These are phyloP conservation scores for Blastobotrys mokoenaii DNA, from an alignment of 805 yeast species.

Conservation along the genomic window DNA sequence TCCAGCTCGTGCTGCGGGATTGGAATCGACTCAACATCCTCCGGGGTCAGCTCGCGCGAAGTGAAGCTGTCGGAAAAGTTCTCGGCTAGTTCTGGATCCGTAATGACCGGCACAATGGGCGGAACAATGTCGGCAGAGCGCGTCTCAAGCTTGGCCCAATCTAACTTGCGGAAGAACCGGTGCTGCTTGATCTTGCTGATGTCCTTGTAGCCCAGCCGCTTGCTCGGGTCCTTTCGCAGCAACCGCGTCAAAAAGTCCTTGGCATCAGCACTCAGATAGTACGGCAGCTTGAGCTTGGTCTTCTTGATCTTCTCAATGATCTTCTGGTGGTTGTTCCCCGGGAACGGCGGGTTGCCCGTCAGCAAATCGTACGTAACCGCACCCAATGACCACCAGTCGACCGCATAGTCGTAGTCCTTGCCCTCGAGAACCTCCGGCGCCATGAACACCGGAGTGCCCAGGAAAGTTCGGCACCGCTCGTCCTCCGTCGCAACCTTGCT, in stretches of 20 bases:
- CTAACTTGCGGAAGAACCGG: conserved; percentile 65
- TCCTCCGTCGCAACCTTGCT: conserved; percentile 37
- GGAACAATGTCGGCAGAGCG: conserved; percentile 47
- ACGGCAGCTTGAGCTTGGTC: conserved; percentile 58
- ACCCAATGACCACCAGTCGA: conserved; percentile 92
- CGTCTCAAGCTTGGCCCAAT: conserved; percentile 53
- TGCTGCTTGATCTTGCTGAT: conserved; percentile 51
- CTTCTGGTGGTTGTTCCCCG: conserved; percentile 69
- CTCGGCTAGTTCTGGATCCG: conserved; percentile 76
- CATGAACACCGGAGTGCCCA: conserved; percentile 79
- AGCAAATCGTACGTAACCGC: conserved; percentile 72
- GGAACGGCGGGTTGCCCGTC: conserved; percentile 82
- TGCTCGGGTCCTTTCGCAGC: conserved; percentile 58
- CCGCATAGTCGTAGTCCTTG: conserved; percentile 63
- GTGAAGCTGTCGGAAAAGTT: conserved; percentile 80
- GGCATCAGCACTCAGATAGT: conserved; percentile 69
- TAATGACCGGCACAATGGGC: conserved; percentile 75
- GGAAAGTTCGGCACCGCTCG: conserved; percentile 45
- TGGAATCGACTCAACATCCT: conserved; percentile 10
- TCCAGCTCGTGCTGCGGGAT: conserved; percentile 8
- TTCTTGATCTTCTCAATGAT: conserved; percentile 68
- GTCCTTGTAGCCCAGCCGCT: conserved; percentile 53
- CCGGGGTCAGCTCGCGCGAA: conserved; percentile 38
- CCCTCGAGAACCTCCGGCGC: conserved; percentile 86
- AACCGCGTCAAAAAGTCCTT: conserved; percentile 63